Conservation (phyloP, 306 rosid species). For the Cucumis melo region DNA sequence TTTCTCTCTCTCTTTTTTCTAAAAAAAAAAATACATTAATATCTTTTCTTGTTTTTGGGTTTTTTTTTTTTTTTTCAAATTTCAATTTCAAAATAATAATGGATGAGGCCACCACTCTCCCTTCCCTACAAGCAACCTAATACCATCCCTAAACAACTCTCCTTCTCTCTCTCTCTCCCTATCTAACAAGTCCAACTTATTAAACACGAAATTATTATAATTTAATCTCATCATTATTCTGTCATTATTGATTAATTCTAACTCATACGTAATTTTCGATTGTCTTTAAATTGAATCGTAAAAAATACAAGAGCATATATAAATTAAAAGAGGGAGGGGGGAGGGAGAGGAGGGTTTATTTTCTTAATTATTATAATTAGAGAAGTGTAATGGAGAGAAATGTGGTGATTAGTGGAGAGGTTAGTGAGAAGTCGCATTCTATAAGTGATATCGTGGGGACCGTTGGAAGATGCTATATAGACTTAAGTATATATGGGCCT, state of each 20-base stretch:
- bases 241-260: not conserved
- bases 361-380: not conserved
- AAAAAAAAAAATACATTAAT: not conserved
- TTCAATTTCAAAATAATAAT: slow-evolving; percentile 3
- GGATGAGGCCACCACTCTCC: slow-evolving; percentile 8
- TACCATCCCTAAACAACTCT: not conserved
- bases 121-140: slow-evolving; percentile 1
- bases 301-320: not conserved
- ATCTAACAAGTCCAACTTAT: not conserved
- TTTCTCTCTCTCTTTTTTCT: too few relatives aligned
- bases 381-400: not conserved
- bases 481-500: not conserved
- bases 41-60: not conserved
- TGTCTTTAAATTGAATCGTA: not conserved
- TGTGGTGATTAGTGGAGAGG: slow-evolving; percentile 15
- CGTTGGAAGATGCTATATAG: not conserved
- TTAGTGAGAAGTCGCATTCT: slow-evolving; percentile 16
- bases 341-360: not conserved
- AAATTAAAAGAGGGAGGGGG: too few relatives aligned
- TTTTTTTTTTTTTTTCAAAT: not conserved
- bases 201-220: not conserved
- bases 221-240: too few relatives aligned
- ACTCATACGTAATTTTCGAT: not conserved
- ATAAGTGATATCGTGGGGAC: slow-evolving; percentile 6
- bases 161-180: too few relatives aligned